These are phyloP conservation scores for Hirschfeldia incana DNA, from an alignment of 345 rosid species.

Conservation along the genomic window DNA sequence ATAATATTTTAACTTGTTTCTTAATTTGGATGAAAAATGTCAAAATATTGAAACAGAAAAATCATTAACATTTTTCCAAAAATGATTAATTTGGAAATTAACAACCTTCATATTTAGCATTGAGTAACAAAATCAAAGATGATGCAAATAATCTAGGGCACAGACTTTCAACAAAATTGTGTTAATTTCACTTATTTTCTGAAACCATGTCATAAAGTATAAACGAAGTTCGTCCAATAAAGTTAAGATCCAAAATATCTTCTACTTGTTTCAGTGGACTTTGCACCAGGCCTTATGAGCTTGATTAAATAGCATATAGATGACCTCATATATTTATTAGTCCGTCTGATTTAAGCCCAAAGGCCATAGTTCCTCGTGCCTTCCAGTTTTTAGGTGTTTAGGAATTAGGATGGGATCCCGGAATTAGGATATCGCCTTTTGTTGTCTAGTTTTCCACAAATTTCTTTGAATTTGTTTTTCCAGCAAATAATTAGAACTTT, in stretches of 20 bases:
- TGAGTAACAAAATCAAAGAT: background rate
- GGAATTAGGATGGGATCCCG: no score
- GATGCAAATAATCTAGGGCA: background rate
- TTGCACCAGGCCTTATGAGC: conserved; percentile 7
- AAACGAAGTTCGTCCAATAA: background rate
- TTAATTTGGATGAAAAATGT: background rate
- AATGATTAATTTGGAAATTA: background rate
- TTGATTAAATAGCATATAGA: background rate
- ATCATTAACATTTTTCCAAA: background rate
- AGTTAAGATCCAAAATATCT: background rate
- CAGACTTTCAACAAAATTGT: background rate
- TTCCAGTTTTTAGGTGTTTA: background rate
- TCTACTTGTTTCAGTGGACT: background rate
- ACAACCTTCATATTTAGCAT: background rate
- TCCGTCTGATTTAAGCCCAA: background rate
- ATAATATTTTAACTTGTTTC: background rate
- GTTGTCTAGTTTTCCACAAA: background rate
- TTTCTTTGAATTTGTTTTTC: no score
- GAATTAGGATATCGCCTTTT: background rate
- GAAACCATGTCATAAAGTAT: background rate
- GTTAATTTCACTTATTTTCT: background rate
- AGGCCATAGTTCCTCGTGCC: background rate
- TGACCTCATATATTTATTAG: background rate
- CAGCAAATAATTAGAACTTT: background rate
- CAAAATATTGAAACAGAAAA: background rate